phyloP scores from a whole-genome alignment of 495 filamentous ascomycete species.

The Wilcoxina mikolae region DNA sequence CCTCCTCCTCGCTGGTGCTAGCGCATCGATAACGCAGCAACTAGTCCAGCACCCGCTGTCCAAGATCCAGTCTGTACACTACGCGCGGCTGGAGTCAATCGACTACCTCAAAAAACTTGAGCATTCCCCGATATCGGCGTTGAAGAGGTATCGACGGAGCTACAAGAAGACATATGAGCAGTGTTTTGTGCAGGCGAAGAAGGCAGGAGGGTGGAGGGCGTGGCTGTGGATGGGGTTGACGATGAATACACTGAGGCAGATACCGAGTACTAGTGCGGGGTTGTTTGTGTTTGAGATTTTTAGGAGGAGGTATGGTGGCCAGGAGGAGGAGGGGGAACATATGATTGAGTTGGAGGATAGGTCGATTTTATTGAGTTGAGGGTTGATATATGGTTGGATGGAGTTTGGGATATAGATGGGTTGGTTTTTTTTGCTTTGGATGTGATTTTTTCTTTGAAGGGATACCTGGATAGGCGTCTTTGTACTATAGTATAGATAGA shows the following conservation, averaged over 20 bases:
- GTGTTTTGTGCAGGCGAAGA: conserved; percentile 46
- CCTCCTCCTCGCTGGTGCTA: conserved; percentile 58
- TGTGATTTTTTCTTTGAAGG: background rate
- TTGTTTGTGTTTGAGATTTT: conserved; percentile 83
- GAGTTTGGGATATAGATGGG: too few relatives aligned
- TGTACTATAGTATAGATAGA: too few relatives aligned
- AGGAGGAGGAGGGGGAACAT: conserved; percentile 44
- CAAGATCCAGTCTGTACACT: conserved; percentile 61
- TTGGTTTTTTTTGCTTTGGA: background rate
- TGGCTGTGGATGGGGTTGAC: conserved; percentile 72
- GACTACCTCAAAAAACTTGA: conserved; percentile 42
- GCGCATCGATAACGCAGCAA: conserved; percentile 64
- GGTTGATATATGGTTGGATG: background rate
- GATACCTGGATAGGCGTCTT: background rate
- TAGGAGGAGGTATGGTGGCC: conserved; percentile 57
- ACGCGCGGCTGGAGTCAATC: conserved; percentile 60
- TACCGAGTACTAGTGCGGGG: conserved; percentile 78
- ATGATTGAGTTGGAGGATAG: conserved; percentile 18
- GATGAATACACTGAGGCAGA: conserved; percentile 58
- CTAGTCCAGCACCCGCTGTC: conserved; percentile 62
- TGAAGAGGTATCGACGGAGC: conserved; percentile 51
- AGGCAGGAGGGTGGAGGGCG: conserved; percentile 46
- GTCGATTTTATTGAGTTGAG: conserved; percentile 17
- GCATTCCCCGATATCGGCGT: conserved; percentile 23
- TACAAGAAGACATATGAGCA: conserved; percentile 63